Evolutionary conservation across 306 rosid genomes (phyloP).

Genomic region (Chamaecrista fasciculata): DNA sequence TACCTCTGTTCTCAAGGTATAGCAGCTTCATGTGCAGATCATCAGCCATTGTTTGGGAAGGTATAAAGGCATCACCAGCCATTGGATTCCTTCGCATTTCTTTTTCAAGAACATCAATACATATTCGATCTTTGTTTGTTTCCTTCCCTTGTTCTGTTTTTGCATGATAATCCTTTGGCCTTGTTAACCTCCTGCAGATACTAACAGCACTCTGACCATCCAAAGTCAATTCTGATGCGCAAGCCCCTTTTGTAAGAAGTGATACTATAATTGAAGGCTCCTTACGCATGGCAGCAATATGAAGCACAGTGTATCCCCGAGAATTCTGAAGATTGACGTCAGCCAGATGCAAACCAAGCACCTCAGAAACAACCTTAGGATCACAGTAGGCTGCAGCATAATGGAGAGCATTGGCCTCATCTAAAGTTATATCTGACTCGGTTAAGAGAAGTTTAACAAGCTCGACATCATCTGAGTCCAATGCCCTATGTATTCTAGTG

Average conservation of each 20-base stretch:
- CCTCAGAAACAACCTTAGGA: constrained; percentile 79
- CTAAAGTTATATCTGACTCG: constrained; percentile 67
- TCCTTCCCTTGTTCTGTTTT: constrained; percentile 64
- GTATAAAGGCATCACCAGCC: constrained; percentile 43
- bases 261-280: constrained; percentile 75
- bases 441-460: constrained; percentile 69
- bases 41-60: constrained; percentile 49
- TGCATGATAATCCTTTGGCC: constrained; percentile 72
- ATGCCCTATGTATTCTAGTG: constrained; percentile 68
- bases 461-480: constrained; percentile 91
- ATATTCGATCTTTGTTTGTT: constrained; percentile 74
- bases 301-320: constrained; percentile 80
- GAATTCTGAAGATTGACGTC: constrained; percentile 59
- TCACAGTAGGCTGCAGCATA: constrained; percentile 88
- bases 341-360: constrained; percentile 59
- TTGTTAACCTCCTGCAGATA: constrained; percentile 82
- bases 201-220: constrained; percentile 84
- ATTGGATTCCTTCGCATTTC: constrained; percentile 79
- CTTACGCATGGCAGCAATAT: constrained; percentile 83
- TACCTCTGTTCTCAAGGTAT: constrained; percentile 89
- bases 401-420: constrained; percentile 83
- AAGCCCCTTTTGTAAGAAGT: constrained; percentile 69
- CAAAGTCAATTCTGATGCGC: constrained; percentile 54
- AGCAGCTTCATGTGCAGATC: constrained; percentile 68
- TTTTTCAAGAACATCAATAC: constrained; percentile 88